Evolutionary conservation across 768 basidiomycete species (phyloP), one percentile per base, ranked within the genome.

Genomic region (Russula olivacea): DNA sequence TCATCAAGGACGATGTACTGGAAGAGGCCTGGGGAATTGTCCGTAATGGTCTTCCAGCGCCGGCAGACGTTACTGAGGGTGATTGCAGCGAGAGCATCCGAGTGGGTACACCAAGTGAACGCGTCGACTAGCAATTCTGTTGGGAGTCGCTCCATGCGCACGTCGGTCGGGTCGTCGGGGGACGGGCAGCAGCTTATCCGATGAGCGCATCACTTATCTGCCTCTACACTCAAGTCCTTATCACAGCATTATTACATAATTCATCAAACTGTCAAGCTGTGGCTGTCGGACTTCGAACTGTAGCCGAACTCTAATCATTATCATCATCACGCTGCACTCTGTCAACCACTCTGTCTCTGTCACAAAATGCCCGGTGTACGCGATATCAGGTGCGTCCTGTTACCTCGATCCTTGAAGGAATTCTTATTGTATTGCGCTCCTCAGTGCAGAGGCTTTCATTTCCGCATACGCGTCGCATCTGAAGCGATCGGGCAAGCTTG

Each of bases 401-500:
- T 43, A 32, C 28, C 59, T 55, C 11, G 28, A 36, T 19, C 12
- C 17, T 45, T 32, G 45, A 47, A 32, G 6, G 15, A 6, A 25
- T 1, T 41, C 47, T 47, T 19, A 62, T 55, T 14, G 14, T 41
- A 61, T 40, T 8, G 15, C 14, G 21, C 47, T 66, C 21, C 36
- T 28, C 75, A 97, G 94, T 78, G 90, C 94, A 74, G 92, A 94
- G 67, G 86, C 85, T 66, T 98, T 98, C 81, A 97, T 98, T 77
- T 71, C 82, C 66, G 94, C 94, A 71, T 98, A 98, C 78, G 80
- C 94, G 72, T 93, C 90, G 73, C 94, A 98, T 78, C 83, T 98
- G 74, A 98, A 98, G 81, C 89, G 94, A 69, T 94, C 93, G 67
- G 97, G 97, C 77, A 98, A 98, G 83, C 91, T 99, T 73, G 95